Percentiles rank a stretch among this genome's conserved stretches.
phyloP scores from a whole-genome alignment of 2,329 filamentous ascomycete genomes.

The Pezicula radicicola region DNA sequence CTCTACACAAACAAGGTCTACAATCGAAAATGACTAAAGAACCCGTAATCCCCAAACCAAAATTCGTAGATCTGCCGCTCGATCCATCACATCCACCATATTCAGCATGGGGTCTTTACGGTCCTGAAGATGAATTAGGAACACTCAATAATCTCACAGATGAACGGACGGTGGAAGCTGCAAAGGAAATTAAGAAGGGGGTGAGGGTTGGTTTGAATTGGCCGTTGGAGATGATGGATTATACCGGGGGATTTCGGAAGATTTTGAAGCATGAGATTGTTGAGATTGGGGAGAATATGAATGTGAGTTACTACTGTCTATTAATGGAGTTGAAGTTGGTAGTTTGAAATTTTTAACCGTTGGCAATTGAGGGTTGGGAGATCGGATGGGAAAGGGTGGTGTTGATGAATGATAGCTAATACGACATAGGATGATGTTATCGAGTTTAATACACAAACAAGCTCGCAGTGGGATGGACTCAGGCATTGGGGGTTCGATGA shows the following conservation, averaged over 20 bases:
- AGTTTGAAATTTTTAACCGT: too few species aligned
- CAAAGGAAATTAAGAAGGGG: conserved; percentile 28
- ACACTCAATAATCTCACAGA: neutral
- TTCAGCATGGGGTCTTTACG: conserved; percentile 1
- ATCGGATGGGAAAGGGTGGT: neutral
- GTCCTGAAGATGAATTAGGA: neutral
- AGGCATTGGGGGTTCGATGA: conserved; percentile 36
- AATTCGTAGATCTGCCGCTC: neutral
- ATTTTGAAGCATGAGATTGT: neutral
- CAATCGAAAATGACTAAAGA: too few species aligned
- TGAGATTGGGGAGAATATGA: neutral
- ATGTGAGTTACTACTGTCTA: neutral
- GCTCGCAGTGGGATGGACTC: conserved; percentile 40
- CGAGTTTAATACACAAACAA: conserved; percentile 1
- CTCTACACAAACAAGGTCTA: too few species aligned
- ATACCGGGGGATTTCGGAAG: neutral
- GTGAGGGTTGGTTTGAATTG: neutral
- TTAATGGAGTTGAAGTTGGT: too few species aligned
- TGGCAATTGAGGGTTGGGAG: neutral
- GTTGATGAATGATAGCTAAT: neutral
- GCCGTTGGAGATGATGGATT: neutral
- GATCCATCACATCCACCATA: neutral
- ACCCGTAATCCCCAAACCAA: neutral
- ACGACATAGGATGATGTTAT: neutral
- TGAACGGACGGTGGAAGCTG: conserved; percentile 34